Conservation (phyloP, 192 early-diverging fungal species). For the Coemansia asiatica region DNA sequence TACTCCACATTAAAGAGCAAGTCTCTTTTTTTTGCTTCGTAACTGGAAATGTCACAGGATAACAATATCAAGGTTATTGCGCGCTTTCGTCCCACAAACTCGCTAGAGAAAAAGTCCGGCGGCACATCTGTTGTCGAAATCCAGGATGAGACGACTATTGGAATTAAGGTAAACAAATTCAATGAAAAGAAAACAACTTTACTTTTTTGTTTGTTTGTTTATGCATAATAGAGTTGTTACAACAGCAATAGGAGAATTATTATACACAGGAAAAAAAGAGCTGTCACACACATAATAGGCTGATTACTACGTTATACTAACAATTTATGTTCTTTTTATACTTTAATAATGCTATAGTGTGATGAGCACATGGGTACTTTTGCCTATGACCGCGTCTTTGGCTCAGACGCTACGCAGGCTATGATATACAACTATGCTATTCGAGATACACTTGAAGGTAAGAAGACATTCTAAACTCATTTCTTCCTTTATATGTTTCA, state of each 20-base stretch:
- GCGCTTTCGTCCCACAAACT: conserved; percentile 95
- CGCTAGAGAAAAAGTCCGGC: conserved; percentile 85
- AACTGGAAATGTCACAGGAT: conserved; percentile 57
- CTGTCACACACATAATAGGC: not conserved
- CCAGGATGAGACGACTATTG: conserved; percentile 63
- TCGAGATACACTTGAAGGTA: conserved; percentile 89
- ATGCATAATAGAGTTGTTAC: too few species aligned
- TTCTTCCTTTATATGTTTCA: not conserved
- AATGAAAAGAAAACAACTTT: too few species aligned
- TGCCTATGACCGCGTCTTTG: conserved; percentile 92
- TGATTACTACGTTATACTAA: not conserved
- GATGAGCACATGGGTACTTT: conserved; percentile 71
- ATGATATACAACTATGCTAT: conserved; percentile 92
- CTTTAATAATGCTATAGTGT: conserved; percentile 56
- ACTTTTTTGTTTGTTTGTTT: not conserved
- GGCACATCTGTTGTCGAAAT: conserved; percentile 82
- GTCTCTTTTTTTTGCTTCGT: not conserved
- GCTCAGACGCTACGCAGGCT: conserved; percentile 77
- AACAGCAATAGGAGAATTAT: too few species aligned
- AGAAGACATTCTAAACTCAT: conserved; percentile 1
- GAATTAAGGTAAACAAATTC: conserved; percentile 32
- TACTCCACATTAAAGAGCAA: not conserved
- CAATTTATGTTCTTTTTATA: conserved; percentile 3
- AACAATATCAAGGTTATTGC: conserved; percentile 97
- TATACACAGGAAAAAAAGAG: not conserved